Conservation (phyloP, 164 flowering plant genomes). For the Annona squamosa region DNA sequence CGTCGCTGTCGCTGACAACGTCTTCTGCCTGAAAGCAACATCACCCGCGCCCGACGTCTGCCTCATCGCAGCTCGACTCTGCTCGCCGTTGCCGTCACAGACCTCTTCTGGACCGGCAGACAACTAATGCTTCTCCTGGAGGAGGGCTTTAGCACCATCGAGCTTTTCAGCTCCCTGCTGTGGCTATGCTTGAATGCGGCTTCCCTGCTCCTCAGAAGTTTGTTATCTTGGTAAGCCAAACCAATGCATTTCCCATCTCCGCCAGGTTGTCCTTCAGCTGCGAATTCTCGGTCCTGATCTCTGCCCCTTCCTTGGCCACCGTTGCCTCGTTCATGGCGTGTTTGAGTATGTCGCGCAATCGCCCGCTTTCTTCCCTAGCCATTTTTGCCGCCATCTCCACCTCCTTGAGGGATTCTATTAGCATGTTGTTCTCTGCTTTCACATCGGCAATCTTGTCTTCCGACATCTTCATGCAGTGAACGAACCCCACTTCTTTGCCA, state of each 20-base stretch:
- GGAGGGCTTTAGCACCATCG: too few species aligned
- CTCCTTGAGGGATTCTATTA: background rate
- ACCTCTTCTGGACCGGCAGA: too few species aligned
- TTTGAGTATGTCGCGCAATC: conserved; percentile 67
- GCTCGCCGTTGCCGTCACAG: too few species aligned
- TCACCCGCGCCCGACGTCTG: too few species aligned
- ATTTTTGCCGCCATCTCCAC: conserved; percentile 10
- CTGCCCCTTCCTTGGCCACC: conserved; percentile 76
- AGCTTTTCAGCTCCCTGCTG: conserved; percentile 42
- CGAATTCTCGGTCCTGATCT: conserved; percentile 56
- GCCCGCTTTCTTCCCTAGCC: conserved; percentile 55
- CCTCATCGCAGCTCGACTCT: too few species aligned
- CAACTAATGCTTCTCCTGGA: too few species aligned
- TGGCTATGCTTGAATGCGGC: conserved; percentile 44
- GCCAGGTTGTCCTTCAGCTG: conserved; percentile 52
- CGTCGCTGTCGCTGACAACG: too few species aligned
- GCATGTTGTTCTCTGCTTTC: background rate
- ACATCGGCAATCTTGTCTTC: conserved; percentile 2
- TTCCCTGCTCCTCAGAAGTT: conserved; percentile 40
- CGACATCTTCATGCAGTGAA: conserved; percentile 38
- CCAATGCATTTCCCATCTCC: conserved; percentile 48
- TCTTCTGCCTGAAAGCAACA: too few species aligned
- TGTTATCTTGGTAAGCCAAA: conserved; percentile 39
- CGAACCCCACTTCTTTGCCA: conserved; percentile 62
- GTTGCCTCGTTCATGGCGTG: conserved; percentile 79